A percentile compares a stretch with the other conserved stretches of the same genome.
Conservation (phyloP, 78 protist genomes). For the Pigoraptor vietnamica region DNA sequence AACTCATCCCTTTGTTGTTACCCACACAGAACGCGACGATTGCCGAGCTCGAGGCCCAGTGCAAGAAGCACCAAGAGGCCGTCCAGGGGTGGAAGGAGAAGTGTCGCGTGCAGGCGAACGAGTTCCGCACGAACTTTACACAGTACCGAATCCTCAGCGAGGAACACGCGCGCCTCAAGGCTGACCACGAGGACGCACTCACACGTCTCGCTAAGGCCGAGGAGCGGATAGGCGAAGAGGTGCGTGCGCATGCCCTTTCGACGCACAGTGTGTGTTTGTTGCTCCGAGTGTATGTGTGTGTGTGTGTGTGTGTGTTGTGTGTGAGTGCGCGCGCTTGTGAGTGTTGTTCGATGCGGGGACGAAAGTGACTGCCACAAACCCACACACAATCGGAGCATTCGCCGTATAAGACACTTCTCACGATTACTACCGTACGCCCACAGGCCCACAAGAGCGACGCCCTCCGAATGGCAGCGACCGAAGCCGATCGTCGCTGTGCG, state of each 20-base stretch:
- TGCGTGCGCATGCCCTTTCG: background rate
- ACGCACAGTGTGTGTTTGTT: background rate
- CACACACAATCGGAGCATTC: no score
- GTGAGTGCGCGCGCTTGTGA: no score
- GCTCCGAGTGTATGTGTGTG: background rate
- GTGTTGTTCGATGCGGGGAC: no score
- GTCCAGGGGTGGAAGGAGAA: background rate
- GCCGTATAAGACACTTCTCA: no score
- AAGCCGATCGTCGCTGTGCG: background rate
- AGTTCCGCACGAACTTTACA: background rate
- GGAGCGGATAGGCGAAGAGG: background rate
- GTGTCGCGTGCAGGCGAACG: background rate
- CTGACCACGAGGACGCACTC: background rate
- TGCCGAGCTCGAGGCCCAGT: background rate
- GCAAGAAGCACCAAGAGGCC: background rate
- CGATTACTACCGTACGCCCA: no score
- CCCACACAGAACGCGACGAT: background rate
- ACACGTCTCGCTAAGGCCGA: background rate
- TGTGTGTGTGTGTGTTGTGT: background rate
- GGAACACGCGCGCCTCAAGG: background rate
- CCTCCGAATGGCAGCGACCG: background rate
- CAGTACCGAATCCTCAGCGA: background rate
- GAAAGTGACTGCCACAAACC: no score
- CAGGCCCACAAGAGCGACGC: background rate
- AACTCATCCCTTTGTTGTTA: background rate